Conservation (phyloP, 805 yeast species). For the Ogataea naganishii region DNA sequence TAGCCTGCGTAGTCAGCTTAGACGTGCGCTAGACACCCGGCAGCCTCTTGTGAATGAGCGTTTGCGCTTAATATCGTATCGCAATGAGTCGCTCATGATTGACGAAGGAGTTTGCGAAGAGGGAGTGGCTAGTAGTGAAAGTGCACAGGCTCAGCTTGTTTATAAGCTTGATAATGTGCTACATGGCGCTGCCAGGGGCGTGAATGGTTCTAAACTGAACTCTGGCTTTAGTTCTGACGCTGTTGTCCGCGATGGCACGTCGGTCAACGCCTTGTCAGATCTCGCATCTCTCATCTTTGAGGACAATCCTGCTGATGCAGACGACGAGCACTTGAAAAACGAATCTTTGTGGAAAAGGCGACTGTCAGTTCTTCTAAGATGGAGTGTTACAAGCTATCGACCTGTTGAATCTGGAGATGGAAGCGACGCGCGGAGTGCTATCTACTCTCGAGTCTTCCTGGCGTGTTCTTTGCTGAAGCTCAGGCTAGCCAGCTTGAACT, state of each 20-base stretch:
- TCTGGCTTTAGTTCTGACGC: too few relatives aligned
- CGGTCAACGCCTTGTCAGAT: too few relatives aligned
- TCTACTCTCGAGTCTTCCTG: conserved; percentile 12
- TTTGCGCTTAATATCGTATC: conserved; percentile 49
- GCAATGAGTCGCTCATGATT: conserved; percentile 65
- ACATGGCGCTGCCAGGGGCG: too few relatives aligned
- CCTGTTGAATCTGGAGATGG: conserved; percentile 5
- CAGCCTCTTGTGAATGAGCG: conserved; percentile 32
- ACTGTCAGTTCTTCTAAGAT: conserved; percentile 17
- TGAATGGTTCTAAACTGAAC: too few relatives aligned
- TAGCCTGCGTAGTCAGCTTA: conserved; percentile 38
- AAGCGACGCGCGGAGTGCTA: neutral
- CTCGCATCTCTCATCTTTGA: too few relatives aligned
- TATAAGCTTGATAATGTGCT: conserved; percentile 1
- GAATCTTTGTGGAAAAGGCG: conserved; percentile 20
- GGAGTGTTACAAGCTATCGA: conserved; percentile 21
- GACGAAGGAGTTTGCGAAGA: conserved; percentile 23
- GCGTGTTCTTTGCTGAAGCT: conserved; percentile 17
- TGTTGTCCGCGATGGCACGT: too few relatives aligned
- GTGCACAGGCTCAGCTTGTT: conserved; percentile 1
- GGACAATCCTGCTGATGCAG: too few relatives aligned
- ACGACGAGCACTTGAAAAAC: too few relatives aligned
- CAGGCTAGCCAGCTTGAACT: conserved; percentile 9
- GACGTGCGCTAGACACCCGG: conserved; percentile 26
- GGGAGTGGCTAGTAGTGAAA: neutral